Conservation (phyloP, 805 yeast species). For the Lachancea kluyveri region DNA sequence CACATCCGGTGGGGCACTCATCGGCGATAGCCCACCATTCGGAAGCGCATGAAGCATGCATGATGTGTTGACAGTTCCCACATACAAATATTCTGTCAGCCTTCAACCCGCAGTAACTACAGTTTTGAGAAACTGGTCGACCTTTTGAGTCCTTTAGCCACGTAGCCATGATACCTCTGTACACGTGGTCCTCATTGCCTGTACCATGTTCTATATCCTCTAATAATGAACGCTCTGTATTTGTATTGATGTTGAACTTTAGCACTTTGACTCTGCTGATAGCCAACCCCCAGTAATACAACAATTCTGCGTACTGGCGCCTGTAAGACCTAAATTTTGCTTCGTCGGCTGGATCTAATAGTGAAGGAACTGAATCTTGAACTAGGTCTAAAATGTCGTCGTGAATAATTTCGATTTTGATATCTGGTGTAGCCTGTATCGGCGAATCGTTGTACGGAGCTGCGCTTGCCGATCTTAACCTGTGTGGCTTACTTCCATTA, state of each 20-base stretch:
- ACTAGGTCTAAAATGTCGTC: conserved; percentile 24
- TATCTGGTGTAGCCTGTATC: conserved; percentile 15
- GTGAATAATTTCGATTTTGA: conserved; percentile 21
- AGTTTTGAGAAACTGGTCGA: conserved; percentile 32
- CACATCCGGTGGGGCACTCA: conserved; percentile 84
- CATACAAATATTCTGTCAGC: conserved; percentile 61
- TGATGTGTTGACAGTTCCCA: conserved; percentile 66
- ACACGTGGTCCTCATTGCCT: conserved; percentile 25
- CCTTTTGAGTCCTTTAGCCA: conserved; percentile 23
- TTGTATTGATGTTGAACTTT: conserved; percentile 33
- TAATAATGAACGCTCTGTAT: conserved; percentile 34
- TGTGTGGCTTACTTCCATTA: neutral
- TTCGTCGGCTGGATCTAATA: conserved; percentile 22
- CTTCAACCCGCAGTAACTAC: conserved; percentile 60
- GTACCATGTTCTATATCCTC: conserved; percentile 16
- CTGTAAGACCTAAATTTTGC: conserved; percentile 39
- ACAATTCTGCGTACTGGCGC: conserved; percentile 67
- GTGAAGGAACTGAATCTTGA: conserved; percentile 12
- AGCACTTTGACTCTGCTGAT: conserved; percentile 72
- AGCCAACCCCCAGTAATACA: conserved; percentile 79
- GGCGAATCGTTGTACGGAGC: neutral
- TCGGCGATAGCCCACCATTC: conserved; percentile 63
- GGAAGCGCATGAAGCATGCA: conserved; percentile 73
- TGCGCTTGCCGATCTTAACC: conserved; percentile 1
- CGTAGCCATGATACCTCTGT: conserved; percentile 25